Conservation (phyloP, 352 stramenopile genomes). For the Pythium periplocum region DNA sequence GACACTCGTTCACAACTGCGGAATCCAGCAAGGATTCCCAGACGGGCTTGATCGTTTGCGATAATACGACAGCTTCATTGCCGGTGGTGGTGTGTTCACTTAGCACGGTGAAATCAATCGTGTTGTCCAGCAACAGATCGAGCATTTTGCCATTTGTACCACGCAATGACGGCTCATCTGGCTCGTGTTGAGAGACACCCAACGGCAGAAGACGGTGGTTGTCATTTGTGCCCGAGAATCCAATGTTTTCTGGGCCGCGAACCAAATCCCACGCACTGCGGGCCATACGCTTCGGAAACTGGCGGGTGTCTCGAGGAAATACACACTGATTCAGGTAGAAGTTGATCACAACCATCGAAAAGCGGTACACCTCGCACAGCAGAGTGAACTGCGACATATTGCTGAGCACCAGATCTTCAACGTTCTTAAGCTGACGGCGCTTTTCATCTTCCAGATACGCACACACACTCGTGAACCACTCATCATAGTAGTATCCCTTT, state of each 20-base stretch:
- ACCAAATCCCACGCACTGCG: constrained; percentile 83
- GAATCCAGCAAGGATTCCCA: constrained; percentile 46
- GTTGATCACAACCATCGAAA: constrained; percentile 72
- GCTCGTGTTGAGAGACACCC: constrained; percentile 58
- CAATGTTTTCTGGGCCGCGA: constrained; percentile 45
- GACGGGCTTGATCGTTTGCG: not conserved
- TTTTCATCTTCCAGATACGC: constrained; percentile 5
- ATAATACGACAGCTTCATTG: not conserved
- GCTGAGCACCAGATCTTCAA: constrained; percentile 66
- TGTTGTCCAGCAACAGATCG: constrained; percentile 48
- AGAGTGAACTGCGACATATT: constrained; percentile 62
- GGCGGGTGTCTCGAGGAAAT: constrained; percentile 74
- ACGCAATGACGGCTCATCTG: constrained; percentile 36
- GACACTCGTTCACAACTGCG: constrained; percentile 28
- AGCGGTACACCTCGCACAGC: constrained; percentile 44
- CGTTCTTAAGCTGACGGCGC: constrained; percentile 33
- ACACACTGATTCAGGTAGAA: constrained; percentile 83
- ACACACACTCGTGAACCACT: constrained; percentile 54
- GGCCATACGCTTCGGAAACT: constrained; percentile 68
- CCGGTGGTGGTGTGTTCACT: not conserved
- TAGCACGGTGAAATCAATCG: constrained; percentile 29
- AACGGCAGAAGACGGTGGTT: constrained; percentile 75
- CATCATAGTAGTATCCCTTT: constrained; percentile 52
- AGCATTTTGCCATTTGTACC: constrained; percentile 88
- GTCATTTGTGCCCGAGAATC: constrained; percentile 90